phyloP scores from a whole-genome alignment of 495 filamentous ascomycete genomes.

The Collariella sp. region DNA sequence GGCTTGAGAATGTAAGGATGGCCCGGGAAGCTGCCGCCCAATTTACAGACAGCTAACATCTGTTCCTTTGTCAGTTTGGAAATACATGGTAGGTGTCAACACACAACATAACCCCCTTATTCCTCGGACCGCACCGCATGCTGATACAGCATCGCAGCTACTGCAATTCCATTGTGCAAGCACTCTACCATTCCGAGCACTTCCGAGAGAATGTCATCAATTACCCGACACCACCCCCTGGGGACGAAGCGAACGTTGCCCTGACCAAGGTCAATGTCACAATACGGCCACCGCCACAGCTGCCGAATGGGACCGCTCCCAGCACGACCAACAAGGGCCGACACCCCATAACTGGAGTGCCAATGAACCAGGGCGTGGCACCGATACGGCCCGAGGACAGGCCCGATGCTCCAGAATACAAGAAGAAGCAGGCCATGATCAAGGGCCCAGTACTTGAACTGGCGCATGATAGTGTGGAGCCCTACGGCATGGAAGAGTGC shows the following conservation, averaged over 20 bases:
- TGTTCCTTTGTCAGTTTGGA: conserved; percentile 58
- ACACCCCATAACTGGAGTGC: conserved; percentile 35
- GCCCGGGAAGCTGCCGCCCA: background rate
- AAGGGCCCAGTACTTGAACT: conserved; percentile 77
- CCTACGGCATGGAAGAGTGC: conserved; percentile 90
- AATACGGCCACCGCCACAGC: conserved; percentile 36
- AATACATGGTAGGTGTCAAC: conserved; percentile 74
- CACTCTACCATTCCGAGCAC: conserved; percentile 87
- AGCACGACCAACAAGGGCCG: conserved; percentile 30
- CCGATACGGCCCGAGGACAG: conserved; percentile 53
- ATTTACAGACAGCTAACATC: conserved; percentile 15
- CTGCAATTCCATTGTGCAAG: conserved; percentile 96
- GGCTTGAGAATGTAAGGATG: conserved; percentile 84
- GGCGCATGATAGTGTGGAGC: conserved; percentile 62
- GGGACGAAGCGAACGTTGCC: conserved; percentile 37
- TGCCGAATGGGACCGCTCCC: conserved; percentile 33
- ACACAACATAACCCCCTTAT: background rate
- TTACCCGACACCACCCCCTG: conserved; percentile 58
- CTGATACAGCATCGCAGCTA: conserved; percentile 51
- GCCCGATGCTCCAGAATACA: conserved; percentile 85
- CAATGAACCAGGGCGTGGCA: conserved; percentile 27
- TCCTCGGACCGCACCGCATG: background rate
- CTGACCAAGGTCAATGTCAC: conserved; percentile 41
- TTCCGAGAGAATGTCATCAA: conserved; percentile 94
- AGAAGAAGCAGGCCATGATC: conserved; percentile 88